These are phyloP conservation scores for Lathyrus tuberosus DNA, from an alignment of 306 rosid species.

Conservation along the genomic window DNA sequence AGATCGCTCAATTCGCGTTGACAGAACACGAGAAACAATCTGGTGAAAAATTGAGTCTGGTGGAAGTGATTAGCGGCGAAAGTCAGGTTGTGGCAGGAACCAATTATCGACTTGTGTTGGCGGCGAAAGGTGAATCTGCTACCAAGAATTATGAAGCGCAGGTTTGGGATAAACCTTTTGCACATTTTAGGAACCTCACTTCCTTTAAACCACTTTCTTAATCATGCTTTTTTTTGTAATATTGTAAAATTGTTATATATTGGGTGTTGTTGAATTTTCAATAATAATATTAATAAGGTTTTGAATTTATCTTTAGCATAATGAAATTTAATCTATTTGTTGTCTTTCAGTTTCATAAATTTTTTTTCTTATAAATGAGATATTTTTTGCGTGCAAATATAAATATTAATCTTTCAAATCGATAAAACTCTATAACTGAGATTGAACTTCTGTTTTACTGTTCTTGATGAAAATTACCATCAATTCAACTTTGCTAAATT, in stretches of 20 bases:
- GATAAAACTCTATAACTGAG: no score
- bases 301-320: no score
- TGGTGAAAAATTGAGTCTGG: slow-evolving; percentile 31
- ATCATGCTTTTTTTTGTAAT: neutral
- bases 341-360: no score
- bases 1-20: slow-evolving; percentile 61
- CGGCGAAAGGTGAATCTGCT: slow-evolving; percentile 27
- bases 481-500: no score
- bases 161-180: slow-evolving; percentile 49
- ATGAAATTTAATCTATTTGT: no score
- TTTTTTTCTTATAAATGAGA: no score
- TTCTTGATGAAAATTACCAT: no score
- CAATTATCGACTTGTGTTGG: slow-evolving; percentile 52
- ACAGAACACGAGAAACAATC: slow-evolving; percentile 49
- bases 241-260: neutral
- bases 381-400: no score
- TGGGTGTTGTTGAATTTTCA: neutral
- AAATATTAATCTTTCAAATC: no score
- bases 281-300: neutral
- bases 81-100: slow-evolving; percentile 57
- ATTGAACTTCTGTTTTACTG: no score
- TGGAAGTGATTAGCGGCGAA: slow-evolving; percentile 45
- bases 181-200: slow-evolving; percentile 42
- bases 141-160: slow-evolving; percentile 38
- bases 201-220: slow-evolving; percentile 40